A percentile compares a stretch with the other conserved stretches of the same genome.
phyloP scores from a whole-genome alignment of 2,329 filamentous ascomycete genomes.

The Microcyclospora pomicola region DNA sequence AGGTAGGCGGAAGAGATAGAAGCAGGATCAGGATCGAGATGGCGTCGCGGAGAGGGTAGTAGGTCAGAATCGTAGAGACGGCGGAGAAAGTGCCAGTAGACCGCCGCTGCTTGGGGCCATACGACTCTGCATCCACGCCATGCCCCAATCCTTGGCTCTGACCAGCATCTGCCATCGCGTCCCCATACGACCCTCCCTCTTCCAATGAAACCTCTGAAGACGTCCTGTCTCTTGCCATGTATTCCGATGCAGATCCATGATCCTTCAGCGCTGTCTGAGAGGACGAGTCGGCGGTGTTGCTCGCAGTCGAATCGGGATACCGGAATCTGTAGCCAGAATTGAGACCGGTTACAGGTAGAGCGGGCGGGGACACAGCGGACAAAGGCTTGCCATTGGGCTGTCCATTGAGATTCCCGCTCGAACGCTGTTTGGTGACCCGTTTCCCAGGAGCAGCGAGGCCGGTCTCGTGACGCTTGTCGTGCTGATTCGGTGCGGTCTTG shows the following conservation, averaged over 20 bases:
- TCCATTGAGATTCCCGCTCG: constrained; percentile 32
- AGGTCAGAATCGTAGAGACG: constrained; percentile 72
- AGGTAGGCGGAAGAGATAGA: constrained; percentile 77
- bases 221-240: constrained; percentile 24
- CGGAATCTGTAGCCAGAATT: constrained; percentile 24
- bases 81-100: constrained; percentile 62
- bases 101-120: constrained; percentile 2
- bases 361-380: constrained; percentile 23
- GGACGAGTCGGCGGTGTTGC: constrained; percentile 6
- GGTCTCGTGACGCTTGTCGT: constrained; percentile 63
- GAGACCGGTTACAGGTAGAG: constrained; percentile 26
- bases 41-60: constrained; percentile 84
- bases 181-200: constrained; percentile 16
- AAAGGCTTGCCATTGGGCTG: constrained; percentile 26
- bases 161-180: constrained; percentile 15
- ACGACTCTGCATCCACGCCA: constrained; percentile 1
- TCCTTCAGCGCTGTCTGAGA: constrained; percentile 8
- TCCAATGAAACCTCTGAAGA: constrained; percentile 32
- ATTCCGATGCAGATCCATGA: constrained; percentile 13
- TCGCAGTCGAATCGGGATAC: constrained; percentile 12
- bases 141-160: constrained; percentile 1
- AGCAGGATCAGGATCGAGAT: constrained; percentile 93
- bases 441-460: constrained; percentile 68
- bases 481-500: constrained; percentile 31
- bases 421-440: constrained; percentile 41